Percentiles rank a stretch among this genome's conserved stretches.
Conservation (phyloP, 352 stramenopile genomes). For the Globisporangium spiculum region DNA sequence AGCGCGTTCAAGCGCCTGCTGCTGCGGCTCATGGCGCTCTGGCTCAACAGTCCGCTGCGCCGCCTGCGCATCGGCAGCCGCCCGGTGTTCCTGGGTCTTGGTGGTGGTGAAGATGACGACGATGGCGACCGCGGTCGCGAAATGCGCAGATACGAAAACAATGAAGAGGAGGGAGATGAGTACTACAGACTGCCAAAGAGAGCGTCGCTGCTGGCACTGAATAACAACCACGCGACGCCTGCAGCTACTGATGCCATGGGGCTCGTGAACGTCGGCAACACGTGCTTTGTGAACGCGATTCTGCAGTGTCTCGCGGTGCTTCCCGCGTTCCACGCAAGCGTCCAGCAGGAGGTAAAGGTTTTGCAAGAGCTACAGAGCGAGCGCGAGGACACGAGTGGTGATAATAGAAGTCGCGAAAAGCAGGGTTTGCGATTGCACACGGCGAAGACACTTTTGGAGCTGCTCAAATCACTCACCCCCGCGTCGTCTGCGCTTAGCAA, state of each 20-base stretch:
- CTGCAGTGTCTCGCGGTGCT: constrained; percentile 56
- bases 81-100: constrained; percentile 2
- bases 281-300: constrained; percentile 78
- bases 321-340: constrained; percentile 33
- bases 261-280: constrained; percentile 67
- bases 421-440: constrained; percentile 9
- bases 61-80: constrained; percentile 8
- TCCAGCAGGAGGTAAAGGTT: constrained; percentile 25
- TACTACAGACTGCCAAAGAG: neutral
- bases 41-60: constrained; percentile 17
- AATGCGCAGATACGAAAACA: constrained; percentile 9
- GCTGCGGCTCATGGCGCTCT: constrained; percentile 17
- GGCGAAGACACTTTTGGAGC: constrained; percentile 14
- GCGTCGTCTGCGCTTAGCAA: neutral
- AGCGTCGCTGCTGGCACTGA: neutral
- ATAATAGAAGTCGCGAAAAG: neutral
- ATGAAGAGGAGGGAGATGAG: neutral
- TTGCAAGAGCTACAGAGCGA: neutral
- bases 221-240: neutral
- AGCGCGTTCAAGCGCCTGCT: constrained; percentile 15
- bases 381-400: neutral
- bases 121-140: neutral
- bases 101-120: neutral
- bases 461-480: constrained; percentile 15
- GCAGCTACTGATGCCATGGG: constrained; percentile 21